Base-by-base conservation (phyloP, 306 rosid species). In the Cucumis hystrix region DNA sequence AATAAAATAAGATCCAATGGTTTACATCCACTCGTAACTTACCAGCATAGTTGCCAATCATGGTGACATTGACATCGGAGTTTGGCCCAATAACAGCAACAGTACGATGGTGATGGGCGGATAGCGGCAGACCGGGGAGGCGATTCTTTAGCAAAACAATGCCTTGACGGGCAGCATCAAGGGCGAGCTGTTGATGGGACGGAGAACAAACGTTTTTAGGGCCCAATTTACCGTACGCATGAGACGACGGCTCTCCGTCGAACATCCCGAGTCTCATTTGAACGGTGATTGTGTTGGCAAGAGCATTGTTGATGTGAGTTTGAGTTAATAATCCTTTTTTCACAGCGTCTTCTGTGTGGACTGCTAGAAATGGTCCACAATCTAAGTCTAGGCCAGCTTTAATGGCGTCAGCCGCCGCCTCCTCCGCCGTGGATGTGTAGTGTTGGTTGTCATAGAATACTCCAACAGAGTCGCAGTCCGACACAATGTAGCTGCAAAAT, bases 251-350 rank as follows among this genome's bases (percentile, higher is more conserved):
- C 69, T 35, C 60, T 25, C 97, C 95, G 70, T 94, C 98, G 77
- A 94, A 90, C 96, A 94, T 91, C 4, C 97, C 98, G 9, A 94
- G 85, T 64, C 97, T 91, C 96, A 94, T 90, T 79, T 94, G 98
- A 80, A 94, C 91, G 0, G 86, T 80, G 1, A 91, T 79, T 8
- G 94, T 91, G 64, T 94, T 94, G 14, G 69, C 68, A 76, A 94
- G 78, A 14, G 98, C 98, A 20, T 47, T 80, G 35, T 83, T 77
- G 51, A 94, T 85, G 55, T 91, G 85, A 2, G 64, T 77, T 81
- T 90, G 90, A 0, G 58, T 87, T 51, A 94, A 45, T 76, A 94
- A 56, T 12, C 98, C 97, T n/a, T 80, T 86, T 51, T 80, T 84
- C 5, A 94, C 88, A 0, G 98, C 98, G 39, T 84, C 84, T 41